Base-by-base conservation (phyloP, 2,329 filamentous ascomycete genomes). In the Calonectria montana region DNA sequence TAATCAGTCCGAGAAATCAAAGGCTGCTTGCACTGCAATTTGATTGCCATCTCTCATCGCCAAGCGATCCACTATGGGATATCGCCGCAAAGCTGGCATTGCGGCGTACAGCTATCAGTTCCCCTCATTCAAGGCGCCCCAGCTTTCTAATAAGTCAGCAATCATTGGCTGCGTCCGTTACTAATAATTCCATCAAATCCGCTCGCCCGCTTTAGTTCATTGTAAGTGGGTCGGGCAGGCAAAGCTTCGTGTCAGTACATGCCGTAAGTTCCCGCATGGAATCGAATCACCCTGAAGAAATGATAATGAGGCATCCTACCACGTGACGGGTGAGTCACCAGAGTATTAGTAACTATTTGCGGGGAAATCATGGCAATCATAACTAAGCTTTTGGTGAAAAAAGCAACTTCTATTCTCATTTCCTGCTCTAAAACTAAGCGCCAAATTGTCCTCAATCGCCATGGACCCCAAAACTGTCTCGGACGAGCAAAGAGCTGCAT, bases 221-320 rank as follows among this genome's bases (percentile, higher is more conserved):
- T 21, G 35, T 15, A 59, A 59, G 47, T 37, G 35, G 53, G 53
- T 59, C 53, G 21, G 31, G 1, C 4, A 23, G 53, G 31, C 18
- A 59, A 59, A 59, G 53, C 53, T 59, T 59, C 53, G 53, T 39
- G 53, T 59, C 53, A 55, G 50, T 55, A 35, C 50, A 55, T 55
- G 50, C 53, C 53, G 53, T 37, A 25, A 57, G 50, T 37, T 55
- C n/a, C 50, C 50, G 50, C 25, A 29, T 23, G 7, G 12, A 10
- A 55, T 27, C n/a, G 48, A 27, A 29, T 23, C 23, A 12, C 21
- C 18, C 29, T n/a, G 31, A 59, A 15, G 53, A 35, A 15, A 59
- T 25, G 53, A 59, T 37, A 59, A 25, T 59, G 53, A 59, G 53
- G 53, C 53, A 59, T 59, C 31, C 31, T 39, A 18, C 53, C 53